Conservation (phyloP, 2,329 filamentous ascomycete species). For the Phialophora macrospora region DNA sequence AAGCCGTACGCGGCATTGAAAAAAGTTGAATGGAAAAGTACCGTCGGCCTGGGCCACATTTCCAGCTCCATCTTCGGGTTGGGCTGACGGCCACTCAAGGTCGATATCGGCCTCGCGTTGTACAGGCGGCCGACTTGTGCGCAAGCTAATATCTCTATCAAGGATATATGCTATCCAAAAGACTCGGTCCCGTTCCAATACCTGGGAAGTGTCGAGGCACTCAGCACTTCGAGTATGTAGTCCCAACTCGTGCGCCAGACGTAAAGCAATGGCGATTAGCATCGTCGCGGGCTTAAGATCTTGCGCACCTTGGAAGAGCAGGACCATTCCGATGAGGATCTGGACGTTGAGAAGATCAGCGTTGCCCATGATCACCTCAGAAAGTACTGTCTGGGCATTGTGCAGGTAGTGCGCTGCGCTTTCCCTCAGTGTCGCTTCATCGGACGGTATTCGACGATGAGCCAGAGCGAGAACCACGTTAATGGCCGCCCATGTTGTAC, state of each 20-base stretch:
- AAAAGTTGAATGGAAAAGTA: conserved; percentile 29
- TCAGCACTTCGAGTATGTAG: conserved; percentile 36
- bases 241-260: conserved; percentile 32
- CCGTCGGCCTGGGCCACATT: conserved; percentile 25
- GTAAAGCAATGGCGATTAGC: conserved; percentile 39
- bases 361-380: conserved; percentile 39
- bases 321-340: conserved; percentile 42
- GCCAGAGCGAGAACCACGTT: conserved; percentile 43
- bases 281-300: conserved; percentile 41
- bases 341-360: conserved; percentile 42
- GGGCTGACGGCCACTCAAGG: conserved; percentile 26
- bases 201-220: conserved; percentile 20
- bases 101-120: conserved; percentile 46
- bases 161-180: conserved; percentile 45
- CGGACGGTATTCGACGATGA: conserved; percentile 25
- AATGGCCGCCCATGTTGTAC: conserved; percentile 42
- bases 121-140: conserved; percentile 48
- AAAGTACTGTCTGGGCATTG: conserved; percentile 42
- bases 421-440: conserved; percentile 14
- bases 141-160: conserved; percentile 53
- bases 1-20: conserved; percentile 29
- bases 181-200: conserved; percentile 39
- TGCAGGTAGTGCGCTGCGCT: conserved; percentile 38
- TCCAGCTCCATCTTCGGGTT: conserved; percentile 17
- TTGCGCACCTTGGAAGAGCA: conserved; percentile 40